Evolutionary conservation across 495 filamentous ascomycete species (phyloP), one percentile per base, ranked within the genome.

Genomic region (Durotheca rogersii): DNA sequence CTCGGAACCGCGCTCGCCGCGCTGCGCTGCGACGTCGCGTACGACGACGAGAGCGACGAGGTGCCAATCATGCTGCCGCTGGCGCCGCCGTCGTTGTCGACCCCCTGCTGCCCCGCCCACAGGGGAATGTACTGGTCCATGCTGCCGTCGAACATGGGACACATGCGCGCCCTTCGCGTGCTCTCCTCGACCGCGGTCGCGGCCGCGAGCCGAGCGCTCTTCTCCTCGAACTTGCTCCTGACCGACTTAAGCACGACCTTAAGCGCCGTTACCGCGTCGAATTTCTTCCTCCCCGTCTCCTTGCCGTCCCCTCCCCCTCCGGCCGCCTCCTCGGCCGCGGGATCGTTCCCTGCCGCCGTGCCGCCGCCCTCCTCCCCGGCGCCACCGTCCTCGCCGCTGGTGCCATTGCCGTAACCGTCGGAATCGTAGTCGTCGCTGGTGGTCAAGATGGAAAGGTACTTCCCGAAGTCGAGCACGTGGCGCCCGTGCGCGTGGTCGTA

Each of bases 61-160:
- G n/a, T n/a, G n/a, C n/a, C n/a, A n/a, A n/a, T n/a, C n/a, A n/a
- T n/a, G n/a, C n/a, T n/a, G n/a, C n/a, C n/a, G n/a, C n/a, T 25
- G 12, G 37, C 47, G 31, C 23, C 15, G n/a, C 16, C 6, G 27
- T 36, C 39, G 15, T 29, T 18, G 18, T 16, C 20, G 19, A 11
- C 33, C 15, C 31, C 41, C 32, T 54, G 57, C 18, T 65, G 58
- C 6, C 52, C 72, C 17, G 72, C 67, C 72, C 72, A 76, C 41
- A 66, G 54, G 2, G 66, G 65, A 30, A 68, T 61, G 19, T 71
- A 71, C 18, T 58, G 29, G 20, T 75, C 66, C 39, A 75, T 33
- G 36, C 68, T 74, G 19, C 72, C 70, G 41, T 76, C 72, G 45
- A 73, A 60, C 70, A 76, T 74, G 4, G 72, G 73, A 33, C 73